Conservation (phyloP, 441 rosid species). For the Croton laevigatus region DNA sequence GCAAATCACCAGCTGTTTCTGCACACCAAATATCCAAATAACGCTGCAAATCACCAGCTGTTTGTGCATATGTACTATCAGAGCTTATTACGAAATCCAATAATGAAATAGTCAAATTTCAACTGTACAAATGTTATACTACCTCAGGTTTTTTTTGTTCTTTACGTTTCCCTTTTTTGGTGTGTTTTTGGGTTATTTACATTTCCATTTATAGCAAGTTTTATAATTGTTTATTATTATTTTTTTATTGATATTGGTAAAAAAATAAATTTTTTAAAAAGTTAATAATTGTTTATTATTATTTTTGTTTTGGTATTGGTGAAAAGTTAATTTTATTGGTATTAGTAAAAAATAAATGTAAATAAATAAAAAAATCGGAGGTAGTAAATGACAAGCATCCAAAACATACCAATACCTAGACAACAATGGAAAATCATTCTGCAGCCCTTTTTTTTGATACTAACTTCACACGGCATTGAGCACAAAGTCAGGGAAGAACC, state of each 20-base stretch:
- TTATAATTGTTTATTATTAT: no score
- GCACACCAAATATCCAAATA: not conserved
- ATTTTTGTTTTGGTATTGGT: no score
- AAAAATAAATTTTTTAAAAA: no score
- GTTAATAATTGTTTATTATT: no score
- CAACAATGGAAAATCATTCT: not conserved
- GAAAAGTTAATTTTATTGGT: no score
- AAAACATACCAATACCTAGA: not conserved
- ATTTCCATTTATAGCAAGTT: no score
- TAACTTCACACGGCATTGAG: not conserved
- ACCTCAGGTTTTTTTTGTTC: no score
- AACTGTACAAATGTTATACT: not conserved
- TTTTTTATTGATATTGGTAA: no score
- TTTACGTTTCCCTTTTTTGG: no score
- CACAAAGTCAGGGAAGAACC: not conserved
- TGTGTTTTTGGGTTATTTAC: no score
- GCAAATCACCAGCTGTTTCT: not conserved
- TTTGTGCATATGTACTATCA: not conserved
- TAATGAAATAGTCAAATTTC: not conserved
- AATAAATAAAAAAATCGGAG: no score
- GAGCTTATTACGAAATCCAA: not conserved
- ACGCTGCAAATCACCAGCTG: not conserved
- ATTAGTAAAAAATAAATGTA: no score
- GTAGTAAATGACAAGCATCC: not conserved
- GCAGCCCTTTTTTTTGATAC: not conserved